Percentiles rank a stretch among this genome's conserved stretches.
These are phyloP conservation scores for Apiotrichum sp. DNA, from an alignment of 1,284 basidiomycete genomes.

Conservation along the genomic window DNA sequence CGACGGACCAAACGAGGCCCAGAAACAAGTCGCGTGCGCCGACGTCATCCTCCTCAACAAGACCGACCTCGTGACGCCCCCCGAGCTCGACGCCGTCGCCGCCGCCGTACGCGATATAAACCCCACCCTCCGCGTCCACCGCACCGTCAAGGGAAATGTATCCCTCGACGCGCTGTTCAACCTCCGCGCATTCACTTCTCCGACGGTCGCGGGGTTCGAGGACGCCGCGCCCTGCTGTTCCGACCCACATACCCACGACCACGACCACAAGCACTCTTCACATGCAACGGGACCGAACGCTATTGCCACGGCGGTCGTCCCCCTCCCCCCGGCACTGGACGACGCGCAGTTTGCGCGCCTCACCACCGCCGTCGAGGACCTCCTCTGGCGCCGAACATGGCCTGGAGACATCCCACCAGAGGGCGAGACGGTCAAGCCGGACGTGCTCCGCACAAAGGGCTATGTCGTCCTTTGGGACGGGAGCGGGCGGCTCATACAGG, in stretches of 20 bases:
- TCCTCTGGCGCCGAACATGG: conserved; percentile 62
- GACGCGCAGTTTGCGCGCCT: conserved; percentile 44
- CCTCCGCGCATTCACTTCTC: conserved; percentile 62
- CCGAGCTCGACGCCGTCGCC: conserved; percentile 50
- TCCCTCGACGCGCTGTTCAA: conserved; percentile 67
- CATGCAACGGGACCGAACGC: conserved; percentile 41
- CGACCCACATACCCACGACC: conserved; percentile 31
- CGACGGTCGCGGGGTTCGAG: conserved; percentile 27
- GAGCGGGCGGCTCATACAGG: conserved; percentile 67
- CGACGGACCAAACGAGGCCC: conserved; percentile 65
- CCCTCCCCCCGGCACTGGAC: conserved; percentile 52
- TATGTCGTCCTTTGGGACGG: conserved; percentile 61
- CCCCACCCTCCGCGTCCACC: conserved; percentile 64
- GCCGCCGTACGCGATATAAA: conserved; percentile 60
- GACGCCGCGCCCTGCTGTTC: conserved; percentile 4
- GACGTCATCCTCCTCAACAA: conserved; percentile 90
- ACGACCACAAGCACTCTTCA: conserved; percentile 44
- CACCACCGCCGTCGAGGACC: conserved; percentile 68
- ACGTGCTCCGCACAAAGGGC: conserved; percentile 77
- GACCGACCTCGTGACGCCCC: conserved; percentile 60
- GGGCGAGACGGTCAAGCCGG: conserved; percentile 25
- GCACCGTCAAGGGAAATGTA: conserved; percentile 62
- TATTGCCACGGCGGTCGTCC: conserved; percentile 61
- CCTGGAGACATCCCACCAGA: not conserved
- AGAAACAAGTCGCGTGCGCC: conserved; percentile 81